phyloP scores from a whole-genome alignment of 2,329 filamentous ascomycete genomes.

The Volutella citrinella region DNA sequence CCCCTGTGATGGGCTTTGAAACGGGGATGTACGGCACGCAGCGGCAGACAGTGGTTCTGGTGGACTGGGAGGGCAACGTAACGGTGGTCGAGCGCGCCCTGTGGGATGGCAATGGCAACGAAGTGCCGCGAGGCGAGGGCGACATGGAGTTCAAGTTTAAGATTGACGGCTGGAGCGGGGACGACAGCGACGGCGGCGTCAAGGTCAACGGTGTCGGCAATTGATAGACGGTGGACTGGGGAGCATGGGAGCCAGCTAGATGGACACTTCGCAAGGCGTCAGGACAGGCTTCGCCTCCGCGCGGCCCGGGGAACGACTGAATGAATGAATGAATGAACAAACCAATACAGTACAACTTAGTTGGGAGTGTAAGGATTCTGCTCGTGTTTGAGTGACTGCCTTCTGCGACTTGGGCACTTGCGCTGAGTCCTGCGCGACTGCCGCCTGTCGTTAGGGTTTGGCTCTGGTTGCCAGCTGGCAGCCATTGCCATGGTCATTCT shows the following conservation, averaged over 20 bases:
- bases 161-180: conserved; percentile 51
- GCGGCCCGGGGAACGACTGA: no score
- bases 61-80: conserved; percentile 62
- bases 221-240: conserved; percentile 4
- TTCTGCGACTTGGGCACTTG: conserved; percentile 1
- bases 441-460: no score
- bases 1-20: conserved; percentile 42
- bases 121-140: conserved; percentile 50
- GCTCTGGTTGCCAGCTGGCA: conserved; percentile 13
- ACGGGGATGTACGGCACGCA: conserved; percentile 64
- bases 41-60: conserved; percentile 59
- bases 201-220: background rate
- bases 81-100: conserved; percentile 58
- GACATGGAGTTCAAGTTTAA: conserved; percentile 55
- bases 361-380: background rate
- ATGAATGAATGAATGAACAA: background rate
- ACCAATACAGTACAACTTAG: background rate
- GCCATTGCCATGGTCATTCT: background rate
- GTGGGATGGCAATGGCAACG: conserved; percentile 56
- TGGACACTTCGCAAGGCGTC: no score
- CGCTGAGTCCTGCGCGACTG: no score
- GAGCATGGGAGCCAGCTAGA: no score
- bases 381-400: conserved; percentile 1
- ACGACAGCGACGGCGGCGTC: conserved; percentile 3
- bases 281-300: no score